Base-by-base conservation (phyloP, 345 rosid species). In the Anastatica hierochuntica region DNA sequence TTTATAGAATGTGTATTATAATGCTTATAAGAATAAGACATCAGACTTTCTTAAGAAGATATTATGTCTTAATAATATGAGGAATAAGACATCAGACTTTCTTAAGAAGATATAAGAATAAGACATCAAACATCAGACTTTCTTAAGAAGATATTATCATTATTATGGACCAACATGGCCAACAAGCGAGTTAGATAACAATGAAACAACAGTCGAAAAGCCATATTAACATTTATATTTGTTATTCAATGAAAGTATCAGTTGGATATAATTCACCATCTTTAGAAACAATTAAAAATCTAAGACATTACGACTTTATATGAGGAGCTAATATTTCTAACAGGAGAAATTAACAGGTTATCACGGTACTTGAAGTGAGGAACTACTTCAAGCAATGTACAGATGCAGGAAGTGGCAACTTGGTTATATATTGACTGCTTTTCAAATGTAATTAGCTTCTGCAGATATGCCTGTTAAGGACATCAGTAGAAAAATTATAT, bases 331-430 rank as follows among this genome's bases (percentile, higher is more conserved):
- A 78, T 71, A 62, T 81, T 88, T 68, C 65, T 51, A 56, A 83
- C 80, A 71, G 79, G 90, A 27, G 79, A 77, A 50, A 13, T 72
- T 64, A 92, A 39, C 66, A 92, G 76, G 71, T 62, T 79, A 60
- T 85, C 88, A 2, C 83, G 70, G 59, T 73, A 92, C 76, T 92
- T 85, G 72, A 92, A 92, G 78, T 92, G 94, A 15, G 95, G 95
- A 68, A 59, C 84, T 45, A 94, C 78, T 29, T 88, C 96, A 47
- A 92, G 84, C 75, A 92, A 76, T 33, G 66, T 62, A 67, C 88
- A 88, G 43, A 85, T 39, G 57, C 98, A 84, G 45, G 90, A 82
- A 43, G 79, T 74, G 14, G 72, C 90, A 54, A 77, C 79, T 60
- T 76, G 88, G 59, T 73, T 77, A 69, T 73, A 92, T 23, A 62